Conservation (phyloP, 2,329 filamentous ascomycete genomes). For the Penicillium sp. region DNA sequence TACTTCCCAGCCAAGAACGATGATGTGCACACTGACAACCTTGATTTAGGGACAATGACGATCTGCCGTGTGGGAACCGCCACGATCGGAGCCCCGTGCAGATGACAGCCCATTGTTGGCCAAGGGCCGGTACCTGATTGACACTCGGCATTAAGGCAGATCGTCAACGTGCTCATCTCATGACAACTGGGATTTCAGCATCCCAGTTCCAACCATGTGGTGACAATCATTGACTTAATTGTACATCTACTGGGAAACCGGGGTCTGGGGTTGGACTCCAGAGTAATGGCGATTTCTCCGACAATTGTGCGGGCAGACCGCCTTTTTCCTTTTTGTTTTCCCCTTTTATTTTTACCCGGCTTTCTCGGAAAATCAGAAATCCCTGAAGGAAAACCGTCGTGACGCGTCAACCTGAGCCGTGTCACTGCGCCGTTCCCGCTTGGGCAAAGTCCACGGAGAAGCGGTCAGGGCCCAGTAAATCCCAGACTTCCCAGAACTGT, state of each 20-base stretch:
- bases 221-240: not conserved
- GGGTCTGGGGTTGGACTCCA: constrained; percentile 3
- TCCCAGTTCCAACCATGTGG: constrained; percentile 3
- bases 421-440: constrained; percentile 11
- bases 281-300: constrained; percentile 11
- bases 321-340: constrained; percentile 8
- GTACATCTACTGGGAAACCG: not conserved
- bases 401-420: constrained; percentile 24
- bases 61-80: constrained; percentile 42
- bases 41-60: constrained; percentile 35
- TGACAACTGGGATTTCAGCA: not conserved
- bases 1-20: constrained; percentile 7
- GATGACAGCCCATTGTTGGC: constrained; percentile 31
- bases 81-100: constrained; percentile 37
- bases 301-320: constrained; percentile 6
- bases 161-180: constrained; percentile 15
- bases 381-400: not conserved
- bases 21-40: constrained; percentile 21
- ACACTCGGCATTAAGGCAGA: constrained; percentile 14
- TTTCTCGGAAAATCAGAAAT: constrained; percentile 19
- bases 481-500: not conserved
- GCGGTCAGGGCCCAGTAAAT: constrained; percentile 16
- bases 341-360: constrained; percentile 12
- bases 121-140: constrained; percentile 17
- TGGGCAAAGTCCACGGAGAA: constrained; percentile 7